Evolutionary conservation across 345 rosid species (phyloP).

Genomic region (Erodium maritimum): DNA sequence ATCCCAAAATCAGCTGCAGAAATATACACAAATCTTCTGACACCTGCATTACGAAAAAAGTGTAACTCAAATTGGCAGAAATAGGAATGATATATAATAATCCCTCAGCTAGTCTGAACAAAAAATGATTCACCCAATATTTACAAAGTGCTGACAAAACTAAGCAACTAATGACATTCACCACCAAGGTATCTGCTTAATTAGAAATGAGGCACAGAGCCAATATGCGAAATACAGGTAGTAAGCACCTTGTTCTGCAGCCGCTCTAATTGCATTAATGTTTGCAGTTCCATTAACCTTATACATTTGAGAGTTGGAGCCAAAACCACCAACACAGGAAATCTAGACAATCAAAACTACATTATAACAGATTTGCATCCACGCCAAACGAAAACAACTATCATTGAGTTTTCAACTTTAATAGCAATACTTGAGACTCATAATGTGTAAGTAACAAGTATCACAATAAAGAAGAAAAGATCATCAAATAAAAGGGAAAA

Average conservation of each 20-base stretch:
- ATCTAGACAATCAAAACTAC: slow-evolving; percentile 37
- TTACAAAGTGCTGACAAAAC: neutral
- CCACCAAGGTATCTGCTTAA: neutral
- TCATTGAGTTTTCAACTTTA: too few species aligned
- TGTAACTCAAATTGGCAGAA: slow-evolving; percentile 1
- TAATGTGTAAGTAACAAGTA: too few species aligned
- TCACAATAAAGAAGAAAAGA: too few species aligned
- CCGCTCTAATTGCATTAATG: slow-evolving; percentile 85
- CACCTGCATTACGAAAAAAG: slow-evolving; percentile 32
- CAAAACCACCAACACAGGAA: slow-evolving; percentile 94
- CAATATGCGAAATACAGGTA: neutral
- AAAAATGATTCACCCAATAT: neutral
- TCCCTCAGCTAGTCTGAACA: too few species aligned
- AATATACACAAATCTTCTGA: slow-evolving; percentile 73
- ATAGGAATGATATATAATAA: too few species aligned
- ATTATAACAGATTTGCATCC: slow-evolving; percentile 9
- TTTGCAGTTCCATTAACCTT: slow-evolving; percentile 95
- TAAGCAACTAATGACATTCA: neutral
- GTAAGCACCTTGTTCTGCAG: slow-evolving; percentile 67
- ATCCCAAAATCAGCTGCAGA: slow-evolving; percentile 92
- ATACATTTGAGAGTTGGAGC: slow-evolving; percentile 86
- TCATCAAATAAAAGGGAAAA: too few species aligned
- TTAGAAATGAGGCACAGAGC: neutral
- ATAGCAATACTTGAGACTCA: too few species aligned
- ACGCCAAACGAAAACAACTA: too few species aligned